Percentiles rank a stretch among this genome's conserved stretches.
These are phyloP conservation scores for Phyllosticta citrichinensis DNA, from an alignment of 2,329 filamentous ascomycete genomes.

Conservation along the genomic window DNA sequence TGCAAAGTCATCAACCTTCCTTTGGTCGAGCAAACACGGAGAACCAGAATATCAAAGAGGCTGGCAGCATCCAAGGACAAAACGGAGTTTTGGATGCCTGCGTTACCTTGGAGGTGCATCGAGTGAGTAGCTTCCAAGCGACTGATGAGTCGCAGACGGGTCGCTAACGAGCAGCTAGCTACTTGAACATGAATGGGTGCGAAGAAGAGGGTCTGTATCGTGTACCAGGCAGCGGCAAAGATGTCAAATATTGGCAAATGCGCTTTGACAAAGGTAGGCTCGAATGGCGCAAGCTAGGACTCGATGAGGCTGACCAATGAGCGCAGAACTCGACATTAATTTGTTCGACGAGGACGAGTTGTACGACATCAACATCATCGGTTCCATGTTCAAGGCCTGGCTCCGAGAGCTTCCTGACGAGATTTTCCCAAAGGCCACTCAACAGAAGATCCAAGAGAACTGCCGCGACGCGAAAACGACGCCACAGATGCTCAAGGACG, in stretches of 20 bases:
- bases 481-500: constrained; percentile 77
- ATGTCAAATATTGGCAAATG: constrained; percentile 88
- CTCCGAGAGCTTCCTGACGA: constrained; percentile 90
- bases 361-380: constrained; percentile 94
- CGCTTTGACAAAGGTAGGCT: constrained; percentile 71
- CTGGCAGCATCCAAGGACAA: constrained; percentile 84
- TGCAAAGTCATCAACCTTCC: constrained; percentile 79
- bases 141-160: background rate
- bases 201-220: constrained; percentile 91
- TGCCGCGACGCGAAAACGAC: constrained; percentile 70
- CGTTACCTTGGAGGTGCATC: constrained; percentile 88
- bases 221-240: constrained; percentile 78
- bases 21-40: constrained; percentile 78
- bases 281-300: background rate
- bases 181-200: constrained; percentile 86
- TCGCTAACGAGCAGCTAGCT: constrained; percentile 36
- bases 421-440: constrained; percentile 75
- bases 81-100: constrained; percentile 98
- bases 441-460: constrained; percentile 70
- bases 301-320: background rate
- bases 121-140: constrained; percentile 45
- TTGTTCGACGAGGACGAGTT: constrained; percentile 79
- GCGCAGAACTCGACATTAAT: constrained; percentile 71
- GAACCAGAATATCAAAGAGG: constrained; percentile 81
- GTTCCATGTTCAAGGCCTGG: constrained; percentile 94